Conservation (phyloP, 768 basidiomycete species). For the Russula foetens region DNA sequence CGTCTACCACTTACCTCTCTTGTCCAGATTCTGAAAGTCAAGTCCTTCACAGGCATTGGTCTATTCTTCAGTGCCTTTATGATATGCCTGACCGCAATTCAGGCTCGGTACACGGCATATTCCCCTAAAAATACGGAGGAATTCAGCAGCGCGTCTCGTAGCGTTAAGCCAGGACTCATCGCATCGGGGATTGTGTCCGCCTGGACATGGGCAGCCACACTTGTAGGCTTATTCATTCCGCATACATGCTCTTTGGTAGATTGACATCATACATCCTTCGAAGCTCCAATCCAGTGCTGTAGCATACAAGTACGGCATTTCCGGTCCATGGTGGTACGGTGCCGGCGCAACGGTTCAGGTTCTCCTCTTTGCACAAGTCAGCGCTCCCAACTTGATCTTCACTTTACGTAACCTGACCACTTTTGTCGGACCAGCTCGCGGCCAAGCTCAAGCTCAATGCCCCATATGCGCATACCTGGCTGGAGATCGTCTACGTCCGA, state of each 20-base stretch:
- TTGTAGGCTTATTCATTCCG: slow-evolving; percentile 32
- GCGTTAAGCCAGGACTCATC: slow-evolving; percentile 86
- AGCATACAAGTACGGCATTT: slow-evolving; percentile 80
- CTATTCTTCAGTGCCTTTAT: slow-evolving; percentile 82
- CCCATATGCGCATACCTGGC: slow-evolving; percentile 80
- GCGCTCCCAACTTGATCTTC: slow-evolving; percentile 2
- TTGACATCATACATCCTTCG: slow-evolving; percentile 9
- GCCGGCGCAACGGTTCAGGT: slow-evolving; percentile 86
- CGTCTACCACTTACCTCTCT: slow-evolving; percentile 3
- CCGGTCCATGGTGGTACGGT: slow-evolving; percentile 88
- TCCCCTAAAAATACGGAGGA: slow-evolving; percentile 77
- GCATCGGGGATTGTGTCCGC: slow-evolving; percentile 89
- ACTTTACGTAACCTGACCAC: background rate
- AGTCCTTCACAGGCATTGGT: slow-evolving; percentile 57
- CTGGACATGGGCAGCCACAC: slow-evolving; percentile 85
- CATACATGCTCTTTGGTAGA: background rate
- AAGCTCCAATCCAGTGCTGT: slow-evolving; percentile 76
- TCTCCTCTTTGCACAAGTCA: slow-evolving; percentile 77
- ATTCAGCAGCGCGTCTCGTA: slow-evolving; percentile 73
- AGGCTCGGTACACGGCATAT: slow-evolving; percentile 76
- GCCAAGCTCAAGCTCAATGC: slow-evolving; percentile 91
- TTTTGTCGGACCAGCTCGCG: slow-evolving; percentile 45
- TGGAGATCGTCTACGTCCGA: slow-evolving; percentile 73
- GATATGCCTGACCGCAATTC: slow-evolving; percentile 68
- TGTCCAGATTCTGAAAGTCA: background rate